These are phyloP conservation scores for Suhomyces xylopsoci DNA, from an alignment of 805 yeast genomes.

Conservation along the genomic window DNA sequence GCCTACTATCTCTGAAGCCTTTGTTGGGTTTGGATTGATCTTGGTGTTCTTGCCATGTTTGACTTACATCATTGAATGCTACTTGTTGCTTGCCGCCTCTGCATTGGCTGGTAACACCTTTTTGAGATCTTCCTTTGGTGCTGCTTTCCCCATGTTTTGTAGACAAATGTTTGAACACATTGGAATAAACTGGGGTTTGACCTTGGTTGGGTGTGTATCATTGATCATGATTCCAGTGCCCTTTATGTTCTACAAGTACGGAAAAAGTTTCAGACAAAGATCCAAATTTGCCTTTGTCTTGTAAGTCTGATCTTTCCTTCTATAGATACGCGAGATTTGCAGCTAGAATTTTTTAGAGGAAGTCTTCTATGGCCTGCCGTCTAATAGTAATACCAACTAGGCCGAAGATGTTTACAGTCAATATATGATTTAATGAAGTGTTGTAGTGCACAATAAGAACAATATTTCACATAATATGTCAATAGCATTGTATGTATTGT, in stretches of 20 bases:
- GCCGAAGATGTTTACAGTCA: background rate
- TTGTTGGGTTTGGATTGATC: slow-evolving; percentile 46
- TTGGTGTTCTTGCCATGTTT: slow-evolving; percentile 58
- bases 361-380: background rate
- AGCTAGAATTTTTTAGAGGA: background rate
- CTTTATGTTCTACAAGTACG: slow-evolving; percentile 49
- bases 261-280: slow-evolving; percentile 24
- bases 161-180: slow-evolving; percentile 48
- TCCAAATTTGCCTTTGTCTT: slow-evolving; percentile 15
- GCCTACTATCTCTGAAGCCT: slow-evolving; percentile 46
- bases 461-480: too few species aligned
- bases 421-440: too few species aligned
- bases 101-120: slow-evolving; percentile 66
- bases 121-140: slow-evolving; percentile 56
- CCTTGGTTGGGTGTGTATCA: slow-evolving; percentile 52
- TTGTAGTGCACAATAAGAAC: background rate
- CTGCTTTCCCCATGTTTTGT: slow-evolving; percentile 60
- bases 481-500: background rate
- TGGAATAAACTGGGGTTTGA: slow-evolving; percentile 53
- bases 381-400: background rate
- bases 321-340: background rate
- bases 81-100: slow-evolving; percentile 56
- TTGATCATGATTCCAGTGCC: slow-evolving; percentile 55
- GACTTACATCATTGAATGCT: slow-evolving; percentile 61
- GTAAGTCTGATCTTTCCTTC: background rate